Percentiles rank a stretch among this genome's conserved stretches.
Conservation (phyloP, 2,329 filamentous ascomycete species). For the Triangularia verruculosa region DNA sequence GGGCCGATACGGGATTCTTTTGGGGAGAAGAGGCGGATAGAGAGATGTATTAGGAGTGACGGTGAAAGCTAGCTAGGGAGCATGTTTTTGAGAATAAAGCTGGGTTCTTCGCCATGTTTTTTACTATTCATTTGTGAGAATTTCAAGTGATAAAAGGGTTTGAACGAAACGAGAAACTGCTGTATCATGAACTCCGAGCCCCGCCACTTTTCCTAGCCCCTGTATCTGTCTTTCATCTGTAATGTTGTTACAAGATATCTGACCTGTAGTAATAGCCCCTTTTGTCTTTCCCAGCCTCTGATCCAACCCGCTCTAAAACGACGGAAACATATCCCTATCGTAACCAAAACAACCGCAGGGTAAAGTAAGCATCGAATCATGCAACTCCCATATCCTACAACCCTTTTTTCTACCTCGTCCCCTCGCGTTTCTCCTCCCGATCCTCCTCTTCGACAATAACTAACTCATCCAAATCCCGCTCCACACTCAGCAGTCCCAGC, state of each 20-base stretch:
- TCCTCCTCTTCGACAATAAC: conserved; percentile 43
- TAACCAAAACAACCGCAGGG: no score
- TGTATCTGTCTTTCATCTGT: neutral
- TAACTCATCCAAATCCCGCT: conserved; percentile 68
- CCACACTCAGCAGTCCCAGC: conserved; percentile 73
- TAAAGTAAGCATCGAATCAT: neutral
- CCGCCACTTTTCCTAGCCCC: neutral
- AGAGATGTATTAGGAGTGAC: neutral
- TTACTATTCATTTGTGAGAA: no score
- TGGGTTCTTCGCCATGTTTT: neutral
- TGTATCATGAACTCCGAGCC: neutral
- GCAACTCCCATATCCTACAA: neutral
- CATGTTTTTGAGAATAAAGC: neutral
- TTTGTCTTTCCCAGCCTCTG: neutral
- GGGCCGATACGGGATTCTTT: neutral
- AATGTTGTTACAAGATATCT: neutral
- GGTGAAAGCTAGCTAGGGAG: neutral
- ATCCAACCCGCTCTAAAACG: neutral
- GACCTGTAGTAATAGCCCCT: neutral
- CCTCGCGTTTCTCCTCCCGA: neutral
- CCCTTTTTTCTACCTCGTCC: neutral
- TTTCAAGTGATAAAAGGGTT: neutral
- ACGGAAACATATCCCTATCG: neutral
- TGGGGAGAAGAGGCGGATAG: no score
- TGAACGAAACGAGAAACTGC: neutral